Evolutionary conservation across 805 yeast species (phyloP), one percentile per base, ranked within the genome.

Genomic region (Monosporozyma unispora): DNA sequence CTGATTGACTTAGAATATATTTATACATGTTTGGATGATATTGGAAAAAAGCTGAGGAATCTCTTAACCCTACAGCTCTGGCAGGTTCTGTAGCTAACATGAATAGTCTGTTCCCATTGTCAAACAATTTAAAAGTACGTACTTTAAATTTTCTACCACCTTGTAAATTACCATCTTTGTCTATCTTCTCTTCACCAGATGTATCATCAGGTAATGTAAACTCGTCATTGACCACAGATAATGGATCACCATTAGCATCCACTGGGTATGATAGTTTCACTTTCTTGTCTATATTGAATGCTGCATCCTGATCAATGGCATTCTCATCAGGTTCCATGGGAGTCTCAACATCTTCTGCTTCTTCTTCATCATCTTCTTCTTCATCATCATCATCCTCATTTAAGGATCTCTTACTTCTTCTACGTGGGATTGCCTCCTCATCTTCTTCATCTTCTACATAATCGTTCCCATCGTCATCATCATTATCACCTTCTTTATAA

Each of bases 61-160:
- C 97, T 57, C 96, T 77, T 69, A 89, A 87, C 3, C 97, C 98
- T 53, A 91, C 88, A 60, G 91, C 81, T 57, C 98, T 78, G 1
- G 99, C 97, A 2, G 96, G 96, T 62, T 93, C 99, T 0, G 98
- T 90, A 2, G 96, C 83, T 45, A 93, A 78, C 96, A 91, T 90
- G 66, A 80, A 93, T 50, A 82, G 73, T 55, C 82, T 75, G 19
- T 80, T 78, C 8, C 96, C 96, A 31, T 57, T 70, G 16, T 68
- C 70, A 21, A 57, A 50, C 8, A 84, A 72, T 5, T 81, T 81
- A 66, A 86, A 86, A 0, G 84, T 77, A 52, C 82, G 77, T 49
- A 83, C 80, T 51, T 90, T 74, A 70, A 78, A 91, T 59, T 79
- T 78, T 54, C 97, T 77, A 16, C 80, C 90, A 3, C 85, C 95